Evolutionary conservation across 495 filamentous ascomycete species (phyloP), one percentile per base, ranked within the genome.

Genomic region (Penicillium malachiteum): DNA sequence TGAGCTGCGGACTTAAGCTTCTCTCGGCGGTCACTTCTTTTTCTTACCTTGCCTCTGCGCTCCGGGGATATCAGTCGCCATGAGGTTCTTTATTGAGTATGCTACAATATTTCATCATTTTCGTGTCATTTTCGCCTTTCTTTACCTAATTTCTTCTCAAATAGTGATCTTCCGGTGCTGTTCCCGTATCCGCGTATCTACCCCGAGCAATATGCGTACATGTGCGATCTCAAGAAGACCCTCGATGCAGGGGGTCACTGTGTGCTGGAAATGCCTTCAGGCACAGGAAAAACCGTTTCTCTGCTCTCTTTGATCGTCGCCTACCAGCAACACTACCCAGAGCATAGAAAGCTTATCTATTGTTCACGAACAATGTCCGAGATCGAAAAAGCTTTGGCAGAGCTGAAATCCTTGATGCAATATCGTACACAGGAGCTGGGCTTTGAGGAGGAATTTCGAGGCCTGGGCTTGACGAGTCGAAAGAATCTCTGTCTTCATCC

Each of bases 211-310:
- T 96, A 96, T 95, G 91, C 86, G 59, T 98, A 98, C 75, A 99
- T 99, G 94, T 93, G 89, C 63, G 95, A 96, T 78, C 83, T 99
- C 71, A 99, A 99, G 71, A 88, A 84, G 70, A 97, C 93, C 30
- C 87, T 99, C 66, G 94, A 97, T 80, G 89, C 86, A 30, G 88
- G 88, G 54, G 95, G 95, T 56, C 91, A 97, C 76, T 95, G 92
- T 73, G 92, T 99, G n/a, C 77, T 99, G 66, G 94, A 99, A 75
- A 99, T 99, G 94, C 94, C 94, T 77, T 99, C 94, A 51, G 94
- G 94, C n/a, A 99, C 94, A 30, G 94, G 94, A 47, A 99, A 99
- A 78, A 99, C 94, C 0, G 89, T 99, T 17, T 96, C 94, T 2
- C 79, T 99, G 0, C 79, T 99, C 21, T 96, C 94, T 0, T 80